Evolutionary conservation across 2,329 filamentous ascomycete species (phyloP), one percentile per base, ranked within the genome.

Genomic region (Aspergillus hortae): DNA sequence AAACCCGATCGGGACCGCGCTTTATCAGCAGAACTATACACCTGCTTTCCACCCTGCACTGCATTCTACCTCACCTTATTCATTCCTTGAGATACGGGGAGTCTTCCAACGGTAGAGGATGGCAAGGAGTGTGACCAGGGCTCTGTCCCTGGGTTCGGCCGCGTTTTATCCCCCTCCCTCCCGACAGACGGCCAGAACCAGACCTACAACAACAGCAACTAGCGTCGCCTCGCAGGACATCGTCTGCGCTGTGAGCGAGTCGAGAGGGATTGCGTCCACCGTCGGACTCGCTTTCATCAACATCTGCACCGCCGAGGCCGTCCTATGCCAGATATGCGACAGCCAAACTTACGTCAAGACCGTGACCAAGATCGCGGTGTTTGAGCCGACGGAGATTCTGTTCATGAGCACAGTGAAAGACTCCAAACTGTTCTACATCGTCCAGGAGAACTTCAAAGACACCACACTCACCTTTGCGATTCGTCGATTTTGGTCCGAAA

Each of bases 331-430:
- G 64, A 92, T 97, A 57, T 91, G 88, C 65, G 92, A 97, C 69
- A 95, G 87, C 51, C 91, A 96, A 67, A 95, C 91, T 32, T 97
- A 95, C 67, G 86, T 91, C 52, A 87, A 86, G 64, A 95, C 91
- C 0, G 78, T 95, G 27, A 89, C 95, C 70, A 96, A 96, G 67
- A 80, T 97, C 32, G 82, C 83, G 48, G 84, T 96, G 21, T 88
- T 90, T 61, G 83, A 87, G 21, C 92, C 92, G 0, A 88, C 86
- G 2, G 84, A 87, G 57, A 88, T 96, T 46, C 74, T 97, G 1
- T 86, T 95, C 59, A 85, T 90, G 64, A 81, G 82, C 4, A 87
- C 87, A 2, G 81, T 85, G n/a, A 83, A 86, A 15, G 85, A 86
- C 55, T 92, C 89, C 15, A 91, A 87, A 49, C 79, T 95, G 15